Base-by-base conservation (phyloP, 495 filamentous ascomycete genomes). In the Neurospora sp. region DNA sequence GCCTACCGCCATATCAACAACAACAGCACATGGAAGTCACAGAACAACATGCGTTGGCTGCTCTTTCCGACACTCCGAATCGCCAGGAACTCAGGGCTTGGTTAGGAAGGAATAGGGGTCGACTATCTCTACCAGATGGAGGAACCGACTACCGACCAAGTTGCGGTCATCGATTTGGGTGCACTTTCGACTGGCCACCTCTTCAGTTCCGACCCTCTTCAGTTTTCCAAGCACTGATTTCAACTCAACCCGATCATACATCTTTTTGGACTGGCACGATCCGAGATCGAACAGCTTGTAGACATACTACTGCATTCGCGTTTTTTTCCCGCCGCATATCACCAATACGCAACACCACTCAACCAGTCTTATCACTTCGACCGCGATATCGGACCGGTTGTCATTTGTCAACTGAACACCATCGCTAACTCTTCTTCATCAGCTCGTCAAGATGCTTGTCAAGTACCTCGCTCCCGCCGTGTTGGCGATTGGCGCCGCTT, bases 401-500 rank as follows among this genome's bases (percentile, higher is more conserved):
- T 42, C 71, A 31, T 48, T 74, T 73, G 31, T 79, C 70, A 27
- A 44, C 12, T 66, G 27, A 44, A 71, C 14, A 41, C 40, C 41
- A 70, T 42, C 69, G 71, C 70, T 77, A 74, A 76, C 74, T 78
- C 74, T 82, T 76, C 79, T 75, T 71, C 73, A 69, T 69, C 71
- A 81, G 80, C 77, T 72, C 72, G 71, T 76, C 87, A 86, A 80
- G 80, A 97, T 98, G 95, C 87, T 90, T 81, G 86, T 90, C 85
- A 84, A 88, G 84, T 89, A 90, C 79, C 86, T 93, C 83, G 81
- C 94, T 74, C 86, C 96, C 77, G 91, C 93, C 80, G 88, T 89
- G 59, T 83, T 94, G 82, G 93, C 91, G 75, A 85, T 90, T 75
- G 85, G 90, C 78, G 80, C 86, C 70, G 90, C 85, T 70, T 82